Conservation (phyloP, 345 rosid genomes). For the Reutealis trisperma region DNA sequence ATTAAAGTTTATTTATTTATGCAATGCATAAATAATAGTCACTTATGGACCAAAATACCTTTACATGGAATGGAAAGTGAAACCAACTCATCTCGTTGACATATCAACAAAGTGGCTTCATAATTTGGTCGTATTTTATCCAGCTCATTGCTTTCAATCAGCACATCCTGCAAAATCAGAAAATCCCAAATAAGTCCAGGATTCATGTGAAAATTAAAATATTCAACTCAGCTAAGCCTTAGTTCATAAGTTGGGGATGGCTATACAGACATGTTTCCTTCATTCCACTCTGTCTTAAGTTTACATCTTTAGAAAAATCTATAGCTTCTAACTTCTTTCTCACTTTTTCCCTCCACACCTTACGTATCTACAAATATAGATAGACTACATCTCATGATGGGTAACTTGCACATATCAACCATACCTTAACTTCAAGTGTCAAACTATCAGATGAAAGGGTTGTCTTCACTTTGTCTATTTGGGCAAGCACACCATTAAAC, state of each 20-base stretch:
- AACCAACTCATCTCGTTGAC: constrained; percentile 24
- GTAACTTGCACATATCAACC: not conserved
- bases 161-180: constrained; percentile 39
- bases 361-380: not conserved
- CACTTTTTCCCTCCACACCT: no score
- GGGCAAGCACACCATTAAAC: constrained; percentile 13
- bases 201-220: not conserved
- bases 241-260: no score
- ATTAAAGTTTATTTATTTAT: not conserved
- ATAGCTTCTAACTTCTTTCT: no score
- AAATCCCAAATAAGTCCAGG: constrained; percentile 2
- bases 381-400: not conserved
- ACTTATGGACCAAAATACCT: constrained; percentile 37
- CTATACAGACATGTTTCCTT: no score
- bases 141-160: constrained; percentile 41
- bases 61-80: constrained; percentile 49
- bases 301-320: no score
- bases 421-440: constrained; percentile 50
- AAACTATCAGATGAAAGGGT: constrained; percentile 37
- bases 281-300: no score
- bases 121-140: constrained; percentile 51
- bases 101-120: constrained; percentile 49
- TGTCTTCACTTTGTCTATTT: constrained; percentile 33
- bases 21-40: not conserved
- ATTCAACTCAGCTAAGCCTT: no score